Evolutionary conservation across 805 yeast species (phyloP), one percentile per base, ranked within the genome.

Genomic region (Sugiyamaella qingdaonensis): DNA sequence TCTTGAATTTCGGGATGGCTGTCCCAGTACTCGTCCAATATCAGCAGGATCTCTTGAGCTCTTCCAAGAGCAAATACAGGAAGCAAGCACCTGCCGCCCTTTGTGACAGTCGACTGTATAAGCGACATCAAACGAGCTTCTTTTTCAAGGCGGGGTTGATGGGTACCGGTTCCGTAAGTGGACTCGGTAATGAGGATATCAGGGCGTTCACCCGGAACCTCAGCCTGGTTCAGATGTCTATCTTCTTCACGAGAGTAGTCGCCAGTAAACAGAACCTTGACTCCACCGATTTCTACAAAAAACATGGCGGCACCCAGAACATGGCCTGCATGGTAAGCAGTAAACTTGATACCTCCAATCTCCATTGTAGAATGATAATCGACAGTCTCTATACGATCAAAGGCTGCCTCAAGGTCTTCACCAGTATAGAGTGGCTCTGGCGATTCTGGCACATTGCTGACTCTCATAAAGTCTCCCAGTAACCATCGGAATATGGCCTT

Each of bases 311-410:
- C 98, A 52, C 99, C 99, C 43, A 94, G 74, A 10, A 94, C 99
- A 76, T 94, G 99, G n/a, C 99, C 99, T 7, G 99, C 99, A 72
- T 92, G 99, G 68, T 86, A 94, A 1, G 99, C 99, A 1, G 99
- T 94, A 73, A 94, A 92, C 64, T 94, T 78, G 53, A 94, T 85
- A 49, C 99, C 99, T 54, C 88, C 95, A 34, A 91, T 87, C 62
- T 94, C 98, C 58, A 89, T 80, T 0, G 99, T 94, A 3, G 97
- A 88, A 69, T 94, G 98, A 69, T 86, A 94, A 68, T 94, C 99
- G 21, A 94, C 81, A 1, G 98, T 88, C 68, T 94, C 98, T 47
- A 94, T 94, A 58, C 80, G 75, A 63, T 90, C 97, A 63, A 92
- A 89, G 0, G 97, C 88, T 50, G 83, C 85, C 64, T 83, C 81